Evolutionary conservation across 108 stramenopile species (phyloP), one percentile per base, ranked within the genome.

Genomic region (Conticribra guillardii): DNA sequence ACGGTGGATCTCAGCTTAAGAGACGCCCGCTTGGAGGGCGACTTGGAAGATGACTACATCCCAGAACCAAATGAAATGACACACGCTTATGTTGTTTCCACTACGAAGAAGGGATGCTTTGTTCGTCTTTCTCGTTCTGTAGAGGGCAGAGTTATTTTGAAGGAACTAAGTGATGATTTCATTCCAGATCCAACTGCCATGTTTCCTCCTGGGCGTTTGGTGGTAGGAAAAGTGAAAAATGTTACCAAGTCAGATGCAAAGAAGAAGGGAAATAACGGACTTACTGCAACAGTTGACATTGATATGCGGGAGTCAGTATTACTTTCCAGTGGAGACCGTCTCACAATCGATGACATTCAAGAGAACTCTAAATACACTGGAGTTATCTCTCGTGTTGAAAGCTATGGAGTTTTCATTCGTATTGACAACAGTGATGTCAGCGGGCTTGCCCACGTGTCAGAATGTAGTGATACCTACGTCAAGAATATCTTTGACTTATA

Each of bases 21-120:
- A 37, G 60, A 63, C 21, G 82, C 84, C 51, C 82, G 90, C 26
- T 55, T 94, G 28, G 76, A 82, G 33, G 93, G 93, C 8, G 86
- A 84, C 45, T 24, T 92, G n/a, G 89, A 91, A 26, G 85, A 91
- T 46, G 91, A 94, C 53, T 79, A 51, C n/a, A 50, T 79, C n/a
- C 87, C 91, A 24, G 71, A 63, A 21, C 76, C 54, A 9, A 91
- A 89, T 28, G 88, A 90, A 23, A 87, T 82, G 22, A 86, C 87
- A 9, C 86, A 92, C 65, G 96, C 83, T 21, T 99, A 85, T 79
- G 97, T 99, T 4, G 80, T 91, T 1, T 54, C 64, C 31, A 97
- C 96, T 14, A 91, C 82, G 26, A 93, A 88, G 59, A 89, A 92
- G 63, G 97, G 98, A 24, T 99, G 98, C 72, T 99, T 97, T 63